Evolutionary conservation across 2,329 filamentous ascomycete species (phyloP).

Genomic region (Colletotrichum spinosum): DNA sequence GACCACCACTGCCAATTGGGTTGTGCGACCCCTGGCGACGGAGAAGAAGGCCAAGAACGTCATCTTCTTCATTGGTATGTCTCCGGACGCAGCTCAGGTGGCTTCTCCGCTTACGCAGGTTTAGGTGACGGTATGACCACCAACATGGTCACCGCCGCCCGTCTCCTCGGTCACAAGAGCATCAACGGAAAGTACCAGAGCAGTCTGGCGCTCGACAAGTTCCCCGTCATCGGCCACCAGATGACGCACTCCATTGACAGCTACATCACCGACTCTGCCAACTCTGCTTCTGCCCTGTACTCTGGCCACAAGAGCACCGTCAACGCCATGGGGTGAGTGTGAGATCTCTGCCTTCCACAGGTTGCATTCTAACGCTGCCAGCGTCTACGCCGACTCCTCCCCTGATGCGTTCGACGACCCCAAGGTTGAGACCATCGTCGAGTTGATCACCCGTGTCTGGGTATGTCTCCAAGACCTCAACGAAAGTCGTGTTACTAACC

Average conservation of each 20-base stretch:
- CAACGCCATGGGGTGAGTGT: constrained; percentile 76
- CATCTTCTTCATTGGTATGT: constrained; percentile 81
- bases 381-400: constrained; percentile 82
- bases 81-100: not conserved
- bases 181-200: constrained; percentile 88
- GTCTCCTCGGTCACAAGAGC: constrained; percentile 83
- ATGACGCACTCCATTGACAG: constrained; percentile 89
- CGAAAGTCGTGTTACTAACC: not conserved
- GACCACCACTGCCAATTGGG: constrained; percentile 80
- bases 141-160: constrained; percentile 82
- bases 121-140: constrained; percentile 72
- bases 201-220: constrained; percentile 81
- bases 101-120: not conserved
- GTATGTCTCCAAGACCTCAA: constrained; percentile 59
- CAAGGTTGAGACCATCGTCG: constrained; percentile 86
- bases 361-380: constrained; percentile 37
- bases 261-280: constrained; percentile 89
- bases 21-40: constrained; percentile 76
- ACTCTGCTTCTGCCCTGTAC: constrained; percentile 85
- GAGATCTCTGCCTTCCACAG: not conserved
- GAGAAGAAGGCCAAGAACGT: constrained; percentile 86
- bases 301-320: constrained; percentile 86
- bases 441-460: constrained; percentile 78
- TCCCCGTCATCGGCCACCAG: constrained; percentile 87
- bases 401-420: constrained; percentile 81